Percentiles rank a stretch among this genome's conserved stretches.
phyloP scores from a whole-genome alignment of 805 yeast genomes.

The Ogataea pilisensis region DNA sequence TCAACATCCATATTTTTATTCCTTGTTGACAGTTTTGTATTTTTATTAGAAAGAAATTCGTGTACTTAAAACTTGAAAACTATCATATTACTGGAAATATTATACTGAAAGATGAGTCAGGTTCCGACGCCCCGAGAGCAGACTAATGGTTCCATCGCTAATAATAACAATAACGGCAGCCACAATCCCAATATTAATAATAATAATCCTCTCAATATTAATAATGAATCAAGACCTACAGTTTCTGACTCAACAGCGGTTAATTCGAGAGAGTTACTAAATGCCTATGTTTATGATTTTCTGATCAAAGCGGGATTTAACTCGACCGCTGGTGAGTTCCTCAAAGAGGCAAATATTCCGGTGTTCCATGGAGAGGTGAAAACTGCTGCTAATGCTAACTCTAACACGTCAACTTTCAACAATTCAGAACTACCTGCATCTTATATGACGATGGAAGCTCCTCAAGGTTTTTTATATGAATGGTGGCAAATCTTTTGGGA shows the following conservation, averaged over 20 bases:
- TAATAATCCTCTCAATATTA: background rate
- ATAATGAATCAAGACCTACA: conserved; percentile 13
- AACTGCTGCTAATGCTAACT: conserved; percentile 9
- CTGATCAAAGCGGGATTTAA: conserved; percentile 67
- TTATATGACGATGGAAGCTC: conserved; percentile 67
- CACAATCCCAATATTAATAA: background rate
- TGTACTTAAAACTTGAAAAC: too few relatives aligned
- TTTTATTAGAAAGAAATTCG: too few relatives aligned
- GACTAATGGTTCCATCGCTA: conserved; percentile 1
- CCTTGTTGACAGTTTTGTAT: too few relatives aligned
- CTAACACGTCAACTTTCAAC: conserved; percentile 1
- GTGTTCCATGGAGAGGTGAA: conserved; percentile 31
- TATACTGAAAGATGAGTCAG: conserved; percentile 2
- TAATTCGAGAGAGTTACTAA: conserved; percentile 55
- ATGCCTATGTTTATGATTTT: conserved; percentile 86
- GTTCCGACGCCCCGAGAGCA: background rate
- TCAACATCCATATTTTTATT: too few relatives aligned
- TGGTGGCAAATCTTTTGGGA: conserved; percentile 99
- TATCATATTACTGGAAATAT: background rate
- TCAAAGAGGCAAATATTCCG: conserved; percentile 71
- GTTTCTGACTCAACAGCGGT: conserved; percentile 44
- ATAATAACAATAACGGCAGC: conserved; percentile 1
- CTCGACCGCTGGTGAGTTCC: conserved; percentile 70
- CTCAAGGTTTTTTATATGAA: conserved; percentile 81
- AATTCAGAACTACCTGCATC: conserved; percentile 45